Percentiles rank a stretch among this genome's conserved stretches.
Conservation (phyloP, 805 yeast genomes). For the Lipomyces orientalis region DNA sequence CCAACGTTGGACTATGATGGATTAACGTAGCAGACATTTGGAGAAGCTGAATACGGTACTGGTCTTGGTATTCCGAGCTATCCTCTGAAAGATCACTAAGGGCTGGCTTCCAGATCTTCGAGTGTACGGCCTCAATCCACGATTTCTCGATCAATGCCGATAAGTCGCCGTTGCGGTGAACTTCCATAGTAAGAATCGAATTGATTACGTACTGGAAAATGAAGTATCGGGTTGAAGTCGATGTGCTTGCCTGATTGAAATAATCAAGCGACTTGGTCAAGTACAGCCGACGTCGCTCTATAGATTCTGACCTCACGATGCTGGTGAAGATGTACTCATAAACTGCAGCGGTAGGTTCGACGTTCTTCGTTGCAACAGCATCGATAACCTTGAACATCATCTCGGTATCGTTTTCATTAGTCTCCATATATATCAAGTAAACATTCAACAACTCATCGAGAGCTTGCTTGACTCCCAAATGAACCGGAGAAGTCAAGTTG, state of each 20-base stretch:
- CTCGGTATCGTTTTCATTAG: conserved; percentile 47
- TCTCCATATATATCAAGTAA: conserved; percentile 50
- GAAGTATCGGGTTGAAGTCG: conserved; percentile 63
- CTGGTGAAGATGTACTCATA: conserved; percentile 63
- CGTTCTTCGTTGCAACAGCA: conserved; percentile 53
- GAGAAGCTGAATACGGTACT: conserved; percentile 74
- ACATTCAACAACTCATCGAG: conserved; percentile 63
- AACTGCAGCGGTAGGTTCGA: conserved; percentile 55
- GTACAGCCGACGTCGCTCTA: conserved; percentile 55
- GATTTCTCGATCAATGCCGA: conserved; percentile 52
- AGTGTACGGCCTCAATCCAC: conserved; percentile 71
- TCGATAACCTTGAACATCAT: conserved; percentile 52
- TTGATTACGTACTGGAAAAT: conserved; percentile 67
- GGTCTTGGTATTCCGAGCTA: conserved; percentile 73
- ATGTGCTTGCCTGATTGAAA: conserved; percentile 52
- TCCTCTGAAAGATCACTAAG: conserved; percentile 51
- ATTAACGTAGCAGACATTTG: conserved; percentile 81
- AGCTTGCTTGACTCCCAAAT: conserved; percentile 75
- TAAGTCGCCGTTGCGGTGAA: conserved; percentile 53
- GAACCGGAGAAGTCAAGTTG: conserved; percentile 63
- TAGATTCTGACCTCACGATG: conserved; percentile 59
- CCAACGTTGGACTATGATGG: conserved; percentile 64
- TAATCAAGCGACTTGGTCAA: conserved; percentile 59
- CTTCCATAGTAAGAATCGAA: conserved; percentile 68
- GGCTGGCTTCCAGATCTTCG: conserved; percentile 72